Base-by-base conservation (phyloP, 2,329 filamentous ascomycete genomes). In the Myriosclerotinia curreyana region DNA sequence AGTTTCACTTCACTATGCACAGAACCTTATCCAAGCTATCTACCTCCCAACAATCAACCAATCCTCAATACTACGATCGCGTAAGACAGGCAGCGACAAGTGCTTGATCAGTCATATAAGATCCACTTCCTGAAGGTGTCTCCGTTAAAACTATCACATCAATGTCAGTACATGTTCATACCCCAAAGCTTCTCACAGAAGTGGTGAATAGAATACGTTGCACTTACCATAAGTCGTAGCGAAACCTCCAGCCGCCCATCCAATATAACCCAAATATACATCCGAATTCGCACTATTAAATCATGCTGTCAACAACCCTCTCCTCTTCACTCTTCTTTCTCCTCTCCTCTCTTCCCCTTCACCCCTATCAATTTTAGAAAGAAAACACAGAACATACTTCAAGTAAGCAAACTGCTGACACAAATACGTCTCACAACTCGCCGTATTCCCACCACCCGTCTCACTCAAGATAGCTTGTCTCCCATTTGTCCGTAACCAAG, bases 401-500 rank as follows among this genome's bases (percentile, higher is more conserved):
- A 77, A 66, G 61, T 70, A 75, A 42, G 68, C 71, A 46, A 77
- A 61, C 51, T 73, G 66, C 59, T 71, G 65, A 67, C 76, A 77
- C 25, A 78, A 55, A 61, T 75, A 69, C 11, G 64, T 71, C n/a
- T 70, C 62, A 66, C 76, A 77, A 55, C 70, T 73, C 1, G 68
- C 67, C 14, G 74, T 60, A 65, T 72, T 74, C 4, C 71, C 71
- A 34, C 72, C 82, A 7, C 83, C 83, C 2, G 80, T 82, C 74
- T 86, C 83, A 20, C 78, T 82, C 22, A 84, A 71, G 12, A 86
- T 71, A 5, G 79, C 83, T 68, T 79, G 75, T 6, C 83, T 75
- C 5, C 80, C 79, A 59, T 80, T 79, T 25, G 74, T 67, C 59
- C 81, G 74, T 60, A 86, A 67, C 69, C 78, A 84, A 3, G 74